These are phyloP conservation scores for Cryptosporidium tyzzeri DNA, from an alignment of 169 alveolate genomes.

Conservation along the genomic window DNA sequence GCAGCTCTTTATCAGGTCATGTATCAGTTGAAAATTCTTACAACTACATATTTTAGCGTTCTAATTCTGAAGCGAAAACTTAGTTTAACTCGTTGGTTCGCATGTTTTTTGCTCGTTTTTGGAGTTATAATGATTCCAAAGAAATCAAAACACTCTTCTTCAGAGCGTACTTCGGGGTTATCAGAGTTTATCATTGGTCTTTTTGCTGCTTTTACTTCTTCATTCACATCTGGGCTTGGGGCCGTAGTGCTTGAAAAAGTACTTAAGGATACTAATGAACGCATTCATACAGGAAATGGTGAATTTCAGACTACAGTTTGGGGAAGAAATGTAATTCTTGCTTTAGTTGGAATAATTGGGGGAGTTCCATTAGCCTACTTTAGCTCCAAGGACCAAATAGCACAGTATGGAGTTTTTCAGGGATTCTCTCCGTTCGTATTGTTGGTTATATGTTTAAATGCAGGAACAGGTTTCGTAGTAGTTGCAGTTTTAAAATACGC, in stretches of 20 bases:
- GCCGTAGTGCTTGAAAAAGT: constrained; percentile 52
- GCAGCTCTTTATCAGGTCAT: constrained; percentile 50
- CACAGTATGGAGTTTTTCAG: constrained; percentile 25
- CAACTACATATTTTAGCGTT: constrained; percentile 39
- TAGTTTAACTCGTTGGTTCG: constrained; percentile 52
- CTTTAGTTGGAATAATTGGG: constrained; percentile 41
- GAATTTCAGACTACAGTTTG: constrained; percentile 45
- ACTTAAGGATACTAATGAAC: constrained; percentile 32
- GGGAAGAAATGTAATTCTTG: constrained; percentile 62
- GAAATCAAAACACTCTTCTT: constrained; percentile 30
- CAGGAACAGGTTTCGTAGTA: constrained; percentile 51
- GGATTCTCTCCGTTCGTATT: constrained; percentile 50
- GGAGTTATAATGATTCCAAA: constrained; percentile 48
- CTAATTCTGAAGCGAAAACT: constrained; percentile 43
- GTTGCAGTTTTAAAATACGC: constrained; percentile 60
- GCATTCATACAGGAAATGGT: background rate
- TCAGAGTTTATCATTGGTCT: constrained; percentile 35
- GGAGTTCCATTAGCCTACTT: constrained; percentile 35
- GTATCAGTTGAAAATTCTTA: constrained; percentile 38
- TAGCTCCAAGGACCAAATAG: constrained; percentile 16
- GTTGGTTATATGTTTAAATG: constrained; percentile 25
- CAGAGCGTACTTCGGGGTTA: constrained; percentile 14
- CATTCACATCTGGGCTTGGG: constrained; percentile 47
- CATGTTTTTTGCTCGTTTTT: constrained; percentile 33
- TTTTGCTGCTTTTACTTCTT: constrained; percentile 41